Percentiles rank a stretch among this genome's conserved stretches.
These are phyloP conservation scores for Yamadazyma endophytica DNA, from an alignment of 805 yeast species.

Conservation along the genomic window DNA sequence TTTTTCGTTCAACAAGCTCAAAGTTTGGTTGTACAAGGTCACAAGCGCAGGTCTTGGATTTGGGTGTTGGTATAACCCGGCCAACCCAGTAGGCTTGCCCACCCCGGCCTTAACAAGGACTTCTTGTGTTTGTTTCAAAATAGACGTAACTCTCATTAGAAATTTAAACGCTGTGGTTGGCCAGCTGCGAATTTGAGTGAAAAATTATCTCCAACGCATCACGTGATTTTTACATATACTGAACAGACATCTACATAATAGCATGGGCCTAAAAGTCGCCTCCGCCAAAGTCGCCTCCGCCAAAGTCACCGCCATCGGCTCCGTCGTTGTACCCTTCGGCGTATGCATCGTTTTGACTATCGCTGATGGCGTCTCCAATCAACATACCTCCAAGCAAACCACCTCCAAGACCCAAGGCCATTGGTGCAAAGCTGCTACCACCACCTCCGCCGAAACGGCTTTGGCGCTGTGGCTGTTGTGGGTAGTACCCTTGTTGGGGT, in stretches of 20 bases:
- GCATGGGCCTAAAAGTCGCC: constrained; percentile 7
- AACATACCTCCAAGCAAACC: constrained; percentile 47
- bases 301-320: constrained; percentile 35
- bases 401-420: constrained; percentile 44
- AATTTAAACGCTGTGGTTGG: constrained; percentile 11
- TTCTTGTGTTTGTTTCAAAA: constrained; percentile 42
- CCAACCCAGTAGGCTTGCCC: constrained; percentile 76
- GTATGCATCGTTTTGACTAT: constrained; percentile 18
- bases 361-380: constrained; percentile 41
- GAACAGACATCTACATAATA: constrained; percentile 1
- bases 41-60: constrained; percentile 77
- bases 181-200: neutral
- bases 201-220: neutral
- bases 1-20: constrained; percentile 50
- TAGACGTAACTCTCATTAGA: constrained; percentile 38
- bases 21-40: constrained; percentile 66
- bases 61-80: constrained; percentile 78
- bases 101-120: constrained; percentile 55
- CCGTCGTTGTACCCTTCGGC: constrained; percentile 20
- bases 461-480: constrained; percentile 15
- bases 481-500: constrained; percentile 18
- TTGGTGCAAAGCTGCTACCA: constrained; percentile 20
- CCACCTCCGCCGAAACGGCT: constrained; percentile 38
- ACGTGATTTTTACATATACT: neutral
- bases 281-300: constrained; percentile 11